Base-by-base conservation (phyloP, 805 yeast genomes). In the Cyberlindnera mississippiensis region DNA sequence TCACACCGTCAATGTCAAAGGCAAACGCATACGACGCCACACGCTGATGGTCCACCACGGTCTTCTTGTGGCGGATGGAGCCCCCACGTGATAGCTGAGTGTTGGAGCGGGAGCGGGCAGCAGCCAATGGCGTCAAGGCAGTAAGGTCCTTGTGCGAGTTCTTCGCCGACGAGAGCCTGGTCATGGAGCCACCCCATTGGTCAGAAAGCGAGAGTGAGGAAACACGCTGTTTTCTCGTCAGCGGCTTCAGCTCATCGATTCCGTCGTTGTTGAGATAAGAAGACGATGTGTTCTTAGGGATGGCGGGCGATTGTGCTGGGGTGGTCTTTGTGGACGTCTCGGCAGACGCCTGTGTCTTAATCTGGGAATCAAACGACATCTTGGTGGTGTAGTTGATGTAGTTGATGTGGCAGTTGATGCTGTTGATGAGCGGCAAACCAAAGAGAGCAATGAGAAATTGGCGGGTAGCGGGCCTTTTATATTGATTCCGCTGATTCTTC, bases 1-100 rank as follows among this genome's bases (percentile, higher is more conserved):
- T 77, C 35, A 88, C 96, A 33, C 96, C 96, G 60, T 88, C 96
- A 42, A 88, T 88, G 65, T 89, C 96, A 61, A 89, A 88, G 31
- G 95, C 93, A 68, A 88, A 88, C 2, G 96, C 96, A 57, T 84
- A 84, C 3, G 85, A 79, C 1, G 90, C 89, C 31, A 84, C 80
- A 58, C 91, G 70, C 31, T 68, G 75, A 59, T 84, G 91, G 56
- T 82, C 85, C 50, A 84, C 72, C 14, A 78, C 72, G 4, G 62
- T 49, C 53, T 71, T 76, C 66, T 71, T 62, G 64, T 71, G 45
- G 74, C 68, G 55, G 7, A 53, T 32, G 2, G 65, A 60, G 3
- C 58, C 50, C 15, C 34, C 28, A 53, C 55, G 52, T 17, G 52
- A 51, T n/a, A 50, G 45, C 36, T 37, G 46, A 6, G 45, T 37